Evolutionary conservation across 2,329 filamentous ascomycete species (phyloP).

Genomic region (Verticillium klebahnii): DNA sequence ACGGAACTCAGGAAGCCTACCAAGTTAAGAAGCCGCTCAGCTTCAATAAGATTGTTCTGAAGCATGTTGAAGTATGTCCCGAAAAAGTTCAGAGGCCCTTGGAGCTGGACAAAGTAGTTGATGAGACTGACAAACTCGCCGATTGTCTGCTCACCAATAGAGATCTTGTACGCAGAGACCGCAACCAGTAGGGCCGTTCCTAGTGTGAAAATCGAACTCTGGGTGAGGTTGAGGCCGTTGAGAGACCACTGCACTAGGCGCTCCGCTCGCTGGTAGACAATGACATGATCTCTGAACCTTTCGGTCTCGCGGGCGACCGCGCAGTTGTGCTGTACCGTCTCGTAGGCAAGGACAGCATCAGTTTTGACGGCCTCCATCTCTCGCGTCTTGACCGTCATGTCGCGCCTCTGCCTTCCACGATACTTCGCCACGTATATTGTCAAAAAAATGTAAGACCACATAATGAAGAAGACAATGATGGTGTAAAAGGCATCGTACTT

Average conservation of each 20-base stretch:
- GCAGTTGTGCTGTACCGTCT: conserved; percentile 62
- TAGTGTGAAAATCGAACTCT: conserved; percentile 59
- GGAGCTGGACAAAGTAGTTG: conserved; percentile 57
- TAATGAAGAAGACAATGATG: conserved; percentile 41
- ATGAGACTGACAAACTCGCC: conserved; percentile 53
- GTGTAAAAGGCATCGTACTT: conserved; percentile 43
- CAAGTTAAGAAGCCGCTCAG: conserved; percentile 39
- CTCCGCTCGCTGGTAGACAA: conserved; percentile 52
- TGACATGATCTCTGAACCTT: conserved; percentile 51
- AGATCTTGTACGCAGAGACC: conserved; percentile 59
- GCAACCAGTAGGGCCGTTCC: conserved; percentile 57
- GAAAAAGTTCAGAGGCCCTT: conserved; percentile 59
- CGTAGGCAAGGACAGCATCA: conserved; percentile 43
- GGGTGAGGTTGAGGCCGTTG: conserved; percentile 56
- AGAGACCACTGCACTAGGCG: conserved; percentile 51
- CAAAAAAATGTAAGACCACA: conserved; percentile 44
- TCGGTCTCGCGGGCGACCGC: conserved; percentile 55
- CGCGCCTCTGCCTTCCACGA: conserved; percentile 34
- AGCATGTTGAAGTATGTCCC: conserved; percentile 42
- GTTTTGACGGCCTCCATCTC: conserved; percentile 46
- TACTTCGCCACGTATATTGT: conserved; percentile 47
- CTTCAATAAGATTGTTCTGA: conserved; percentile 40
- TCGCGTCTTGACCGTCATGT: conserved; percentile 37
- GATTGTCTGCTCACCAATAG: conserved; percentile 45
- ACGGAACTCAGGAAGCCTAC: conserved; percentile 15